Evolutionary conservation across 306 rosid genomes (phyloP).

Genomic region (Rosa lucieae): DNA sequence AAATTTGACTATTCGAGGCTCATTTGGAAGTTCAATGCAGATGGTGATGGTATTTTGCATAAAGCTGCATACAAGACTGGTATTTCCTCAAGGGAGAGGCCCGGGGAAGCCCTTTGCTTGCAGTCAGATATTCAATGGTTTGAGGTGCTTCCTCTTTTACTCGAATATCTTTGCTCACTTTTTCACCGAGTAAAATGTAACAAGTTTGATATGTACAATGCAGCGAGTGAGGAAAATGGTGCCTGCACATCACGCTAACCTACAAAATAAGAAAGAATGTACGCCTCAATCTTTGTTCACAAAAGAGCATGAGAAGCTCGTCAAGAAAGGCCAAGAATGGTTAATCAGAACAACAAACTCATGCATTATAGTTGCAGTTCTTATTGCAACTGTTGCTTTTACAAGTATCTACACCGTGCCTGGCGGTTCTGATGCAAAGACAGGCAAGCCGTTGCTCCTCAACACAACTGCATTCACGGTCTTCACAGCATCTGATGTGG

Average conservation of each 20-base stretch:
- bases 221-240: constrained; percentile 11
- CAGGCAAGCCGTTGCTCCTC: constrained; percentile 23
- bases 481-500: constrained; percentile 10
- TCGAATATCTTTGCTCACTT: background rate
- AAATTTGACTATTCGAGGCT: background rate
- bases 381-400: constrained; percentile 30
- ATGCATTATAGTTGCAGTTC: constrained; percentile 25
- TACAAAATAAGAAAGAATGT: background rate
- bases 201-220: background rate
- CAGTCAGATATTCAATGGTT: constrained; percentile 25
- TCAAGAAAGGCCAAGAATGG: constrained; percentile 15
- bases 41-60: constrained; percentile 8
- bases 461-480: constrained; percentile 5
- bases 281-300: constrained; percentile 24
- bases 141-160: constrained; percentile 10
- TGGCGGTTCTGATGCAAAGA: background rate
- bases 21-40: background rate
- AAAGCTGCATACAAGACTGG: background rate
- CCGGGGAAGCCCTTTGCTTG: constrained; percentile 17
- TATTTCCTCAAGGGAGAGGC: background rate
- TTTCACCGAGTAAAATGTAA: background rate
- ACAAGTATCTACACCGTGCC: constrained; percentile 27
- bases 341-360: constrained; percentile 21
- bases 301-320: background rate
- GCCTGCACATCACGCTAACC: constrained; percentile 6